Base-by-base conservation (phyloP, 306 rosid genomes). In the Vigna angularis region DNA sequence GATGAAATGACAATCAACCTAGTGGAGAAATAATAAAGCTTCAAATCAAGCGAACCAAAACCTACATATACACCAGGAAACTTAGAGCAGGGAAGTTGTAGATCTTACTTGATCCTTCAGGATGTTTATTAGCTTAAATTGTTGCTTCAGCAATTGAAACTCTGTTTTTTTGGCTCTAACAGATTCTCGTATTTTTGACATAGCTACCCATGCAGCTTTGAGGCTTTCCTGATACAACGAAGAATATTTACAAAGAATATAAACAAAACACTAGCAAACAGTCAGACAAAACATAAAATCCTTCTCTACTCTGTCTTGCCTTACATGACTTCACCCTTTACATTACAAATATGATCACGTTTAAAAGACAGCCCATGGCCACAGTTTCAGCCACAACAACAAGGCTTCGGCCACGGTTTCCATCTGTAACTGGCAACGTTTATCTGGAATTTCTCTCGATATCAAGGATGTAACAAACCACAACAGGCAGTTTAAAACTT, bases 41-140 rank as follows among this genome's bases (percentile, higher is more conserved):
- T 69, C 30, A 59, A 73, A 40, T 52, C 73, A 72, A 55, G 65
- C 44, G 67, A 47, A 73, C 15, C 61, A 38, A 13, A 22, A 12
- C 20, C 20, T 11, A 56, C 66, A 30, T 30, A 30, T 30, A 30
- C 34, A 30, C 34, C 5, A 32, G 51, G 34, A 69, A 72, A 58
- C 4, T 50, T 58, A 55, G 69, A 26, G 52, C 40, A 42, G 12
- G 45, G 53, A 26, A 65, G 56, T 42, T 38, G 47, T 38, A 59
- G 62, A 79, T 86, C 98, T 87, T 89, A 96, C 99, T 84, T 96
- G 97, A 81, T 86, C 88, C 77, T 91, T 89, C 79, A 96, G 89
- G 81, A 96, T 85, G 79, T 90, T 86, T 18, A 89, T 85, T 57
- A 96, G 79, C 89, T 87, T 96, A 78, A 88, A 63, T 53, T 82